Base-by-base conservation (phyloP, 1,284 basidiomycete species). In the Peniophora sp. region DNA sequence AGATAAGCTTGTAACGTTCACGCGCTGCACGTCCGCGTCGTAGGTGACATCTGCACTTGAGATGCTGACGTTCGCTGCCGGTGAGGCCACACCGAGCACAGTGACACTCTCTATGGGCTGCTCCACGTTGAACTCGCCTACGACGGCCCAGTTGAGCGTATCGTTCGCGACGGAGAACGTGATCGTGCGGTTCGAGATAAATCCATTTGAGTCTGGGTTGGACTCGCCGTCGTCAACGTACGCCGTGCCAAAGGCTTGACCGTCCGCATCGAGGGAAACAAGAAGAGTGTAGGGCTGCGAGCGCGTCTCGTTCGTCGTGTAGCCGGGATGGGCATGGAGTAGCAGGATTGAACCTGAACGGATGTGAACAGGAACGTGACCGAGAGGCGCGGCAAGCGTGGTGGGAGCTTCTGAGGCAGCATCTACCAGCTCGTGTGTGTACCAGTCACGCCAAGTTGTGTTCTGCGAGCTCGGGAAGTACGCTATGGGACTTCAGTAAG, bases 391-490 rank as follows among this genome's bases (percentile, higher is more conserved):
- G 25, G 65, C 53, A 16, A 86, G 70, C 3, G 74, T 75, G 1
- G 72, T 73, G 53, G 71, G 71, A 19, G 58, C 60, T 17, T 69
- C 69, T 9, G 61, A 46, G 6, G 65, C 61, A 19, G 63, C 66
- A 54, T 72, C 66, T 38, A 78, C 73, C 38, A 69, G 69, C 32
- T 75, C 69, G 59, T 86, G 83, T 0, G 82, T 87, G 66, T 82
- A 89, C 78, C 84, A 88, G 64, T 90, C 86, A 50, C 84, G 75
- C 86, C 85, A 91, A 52, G 73, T 67, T 0, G 78, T 75, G 16
- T 65, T 32, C 67, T n/a, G 78, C 78, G 51, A 73, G 67, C 0
- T 82, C 83, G 25, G 81, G 81, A 68, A 87, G 79, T 69, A 44
- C 74, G 12, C 34, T 43, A 3, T 23, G 14, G 34, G 14, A 22